Evolutionary conservation across 164 flowering plant genomes (phyloP).

Genomic region (Malania oleifera): DNA sequence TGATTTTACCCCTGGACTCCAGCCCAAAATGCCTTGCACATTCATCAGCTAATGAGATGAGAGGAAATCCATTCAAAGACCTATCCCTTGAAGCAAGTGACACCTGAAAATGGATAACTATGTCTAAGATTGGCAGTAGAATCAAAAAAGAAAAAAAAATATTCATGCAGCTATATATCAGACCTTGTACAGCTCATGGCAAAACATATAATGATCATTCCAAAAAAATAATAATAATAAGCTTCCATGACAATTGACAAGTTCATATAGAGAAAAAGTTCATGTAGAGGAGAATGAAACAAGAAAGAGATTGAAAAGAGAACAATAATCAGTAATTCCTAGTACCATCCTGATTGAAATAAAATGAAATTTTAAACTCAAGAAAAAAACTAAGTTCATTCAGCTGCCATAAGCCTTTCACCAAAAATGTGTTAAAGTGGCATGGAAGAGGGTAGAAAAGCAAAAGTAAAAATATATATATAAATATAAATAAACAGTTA

Average conservation of each 20-base stretch:
- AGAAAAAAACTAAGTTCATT: no score
- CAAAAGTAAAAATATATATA: no score
- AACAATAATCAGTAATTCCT: no score
- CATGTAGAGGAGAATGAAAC: not conserved
- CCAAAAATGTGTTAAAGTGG: no score
- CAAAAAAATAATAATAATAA: no score
- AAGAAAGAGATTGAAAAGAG: not conserved
- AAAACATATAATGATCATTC: not conserved
- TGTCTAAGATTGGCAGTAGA: not conserved
- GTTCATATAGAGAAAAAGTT: no score
- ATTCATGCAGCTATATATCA: not conserved
- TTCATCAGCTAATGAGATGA: conserved; percentile 46
- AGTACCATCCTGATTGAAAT: no score
- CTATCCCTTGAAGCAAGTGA: conserved; percentile 44
- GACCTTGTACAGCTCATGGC: not conserved
- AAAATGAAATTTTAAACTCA: no score
- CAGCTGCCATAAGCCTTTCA: no score
- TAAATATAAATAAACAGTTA: no score
- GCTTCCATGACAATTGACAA: no score
- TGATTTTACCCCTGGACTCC: conserved; percentile 17
- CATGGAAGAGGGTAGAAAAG: no score
- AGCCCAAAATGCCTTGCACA: conserved; percentile 28
- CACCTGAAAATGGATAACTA: conserved; percentile 40
- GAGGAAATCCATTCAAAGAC: conserved; percentile 33
- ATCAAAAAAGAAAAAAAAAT: not conserved